Evolutionary conservation across 2,329 filamentous ascomycete genomes (phyloP), one percentile per base, ranked within the genome.

Genomic region (Dactylellina cionopaga): DNA sequence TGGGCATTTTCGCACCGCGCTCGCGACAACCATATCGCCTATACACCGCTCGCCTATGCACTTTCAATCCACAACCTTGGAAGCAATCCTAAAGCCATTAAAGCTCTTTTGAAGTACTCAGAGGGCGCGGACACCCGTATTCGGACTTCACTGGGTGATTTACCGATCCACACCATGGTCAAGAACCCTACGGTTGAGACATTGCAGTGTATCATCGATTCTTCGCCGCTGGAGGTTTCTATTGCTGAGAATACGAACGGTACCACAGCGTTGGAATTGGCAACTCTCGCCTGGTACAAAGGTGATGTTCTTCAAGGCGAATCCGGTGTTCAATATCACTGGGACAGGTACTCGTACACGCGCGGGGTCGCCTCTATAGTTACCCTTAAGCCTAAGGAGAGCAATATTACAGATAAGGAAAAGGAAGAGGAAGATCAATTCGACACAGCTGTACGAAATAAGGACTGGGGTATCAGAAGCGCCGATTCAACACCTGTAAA

Each of bases 1-100:
- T 0, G 90, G 91, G 1, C 80, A 93, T 29, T 87, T 89, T 27
- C 79, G 80, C 27, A 90, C 85, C 85, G 80, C 73, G 25, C 60
- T 60, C 15, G 25, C 58, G 75, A 71, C 52, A 65, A 15, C 72
- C 29, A 58, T 55, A 66, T 44, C 76, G 13, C 44, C 64, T 46
- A 66, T 19, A 22, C 74, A 41, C 17, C n/a, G 9, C 27, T 64
- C 7, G 35, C 60, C 22, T 64, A 35, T 7, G 24, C 41, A 10
- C 37, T 64, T 15, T 11, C 33, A 7, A 33, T 35, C 2, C 5
- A n/a, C 3, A 35, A 17, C 13, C n/a, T 10, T 1, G 9, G 3
- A 17, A 75, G 78, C 4, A 80, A 82, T 19, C 71, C 81, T 9
- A 79, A 81, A 7, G 80, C 86, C 27, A 75, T 89, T 7, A 78